phyloP scores from a whole-genome alignment of 805 yeast genomes.

The Candida maris region DNA sequence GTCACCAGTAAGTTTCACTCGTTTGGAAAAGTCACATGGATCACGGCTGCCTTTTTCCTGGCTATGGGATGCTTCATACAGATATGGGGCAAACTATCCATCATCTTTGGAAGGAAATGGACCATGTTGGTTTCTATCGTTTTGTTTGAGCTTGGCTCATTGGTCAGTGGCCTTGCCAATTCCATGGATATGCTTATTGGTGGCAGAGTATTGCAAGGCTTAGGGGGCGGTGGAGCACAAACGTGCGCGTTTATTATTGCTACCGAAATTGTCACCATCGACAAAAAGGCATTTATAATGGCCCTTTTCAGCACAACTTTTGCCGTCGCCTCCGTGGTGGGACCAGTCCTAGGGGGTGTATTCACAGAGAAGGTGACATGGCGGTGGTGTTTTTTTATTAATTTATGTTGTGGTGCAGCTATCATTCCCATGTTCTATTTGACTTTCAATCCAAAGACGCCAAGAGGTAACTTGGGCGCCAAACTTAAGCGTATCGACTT shows the following conservation, averaged over 20 bases:
- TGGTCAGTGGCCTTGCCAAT: slow-evolving; percentile 51
- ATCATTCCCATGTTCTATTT: slow-evolving; percentile 37
- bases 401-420: slow-evolving; percentile 59
- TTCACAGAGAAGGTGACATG: slow-evolving; percentile 54
- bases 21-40: slow-evolving; percentile 56
- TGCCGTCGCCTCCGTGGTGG: slow-evolving; percentile 50
- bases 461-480: slow-evolving; percentile 34
- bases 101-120: slow-evolving; percentile 54
- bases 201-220: slow-evolving; percentile 67
- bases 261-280: slow-evolving; percentile 50
- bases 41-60: slow-evolving; percentile 50
- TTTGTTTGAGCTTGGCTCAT: slow-evolving; percentile 60
- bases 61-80: slow-evolving; percentile 52
- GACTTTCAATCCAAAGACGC: slow-evolving; percentile 45
- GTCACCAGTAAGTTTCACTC: slow-evolving; percentile 48
- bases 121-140: slow-evolving; percentile 45
- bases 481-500: slow-evolving; percentile 46
- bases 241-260: slow-evolving; percentile 53
- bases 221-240: slow-evolving; percentile 69
- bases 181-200: slow-evolving; percentile 62
- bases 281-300: slow-evolving; percentile 37
- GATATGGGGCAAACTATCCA: slow-evolving; percentile 55
- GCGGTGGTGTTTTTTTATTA: slow-evolving; percentile 75
- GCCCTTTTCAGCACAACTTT: slow-evolving; percentile 40
- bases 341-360: slow-evolving; percentile 68